A percentile compares a stretch with the other conserved stretches of the same genome.
These are phyloP conservation scores for Ophiosphaerella herpotricha DNA, from an alignment of 2,329 filamentous ascomycete species.

Conservation along the genomic window DNA sequence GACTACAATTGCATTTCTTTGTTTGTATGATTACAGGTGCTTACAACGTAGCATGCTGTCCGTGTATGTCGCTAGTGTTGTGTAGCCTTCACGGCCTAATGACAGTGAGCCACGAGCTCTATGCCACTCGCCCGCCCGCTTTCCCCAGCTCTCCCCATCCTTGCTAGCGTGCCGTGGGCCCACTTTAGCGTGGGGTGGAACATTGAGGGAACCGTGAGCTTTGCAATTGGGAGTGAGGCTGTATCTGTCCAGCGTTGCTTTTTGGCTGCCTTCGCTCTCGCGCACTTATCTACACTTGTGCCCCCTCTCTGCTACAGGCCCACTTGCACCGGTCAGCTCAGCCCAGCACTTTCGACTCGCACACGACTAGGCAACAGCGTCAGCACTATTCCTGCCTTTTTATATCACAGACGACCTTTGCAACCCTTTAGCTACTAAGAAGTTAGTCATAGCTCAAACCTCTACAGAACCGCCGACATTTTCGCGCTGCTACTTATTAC, in stretches of 20 bases:
- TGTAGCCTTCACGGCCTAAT: not conserved
- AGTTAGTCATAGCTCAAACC: no score
- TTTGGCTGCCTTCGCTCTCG: constrained; percentile 7
- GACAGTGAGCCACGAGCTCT: not conserved
- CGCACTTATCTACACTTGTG: not conserved
- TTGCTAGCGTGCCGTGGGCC: not conserved
- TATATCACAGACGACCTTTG: not conserved
- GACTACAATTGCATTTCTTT: no score
- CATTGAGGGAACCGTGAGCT: constrained; percentile 1
- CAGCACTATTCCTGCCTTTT: not conserved
- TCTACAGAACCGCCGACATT: not conserved
- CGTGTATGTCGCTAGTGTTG: no score
- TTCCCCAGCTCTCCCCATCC: not conserved
- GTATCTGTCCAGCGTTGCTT: constrained; percentile 3
- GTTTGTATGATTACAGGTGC: no score
- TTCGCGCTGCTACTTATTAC: not conserved
- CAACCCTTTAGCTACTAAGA: no score
- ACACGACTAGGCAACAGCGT: constrained; percentile 7
- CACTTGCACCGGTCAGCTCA: constrained; percentile 14
- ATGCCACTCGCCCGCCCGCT: not conserved
- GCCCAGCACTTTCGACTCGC: not conserved
- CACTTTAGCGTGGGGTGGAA: constrained; percentile 5
- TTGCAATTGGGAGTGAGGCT: constrained; percentile 16
- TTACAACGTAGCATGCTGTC: no score
- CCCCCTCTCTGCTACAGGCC: not conserved